These are phyloP conservation scores for Metschnikowia peoriensis DNA, from an alignment of 805 yeast species.

Conservation along the genomic window DNA sequence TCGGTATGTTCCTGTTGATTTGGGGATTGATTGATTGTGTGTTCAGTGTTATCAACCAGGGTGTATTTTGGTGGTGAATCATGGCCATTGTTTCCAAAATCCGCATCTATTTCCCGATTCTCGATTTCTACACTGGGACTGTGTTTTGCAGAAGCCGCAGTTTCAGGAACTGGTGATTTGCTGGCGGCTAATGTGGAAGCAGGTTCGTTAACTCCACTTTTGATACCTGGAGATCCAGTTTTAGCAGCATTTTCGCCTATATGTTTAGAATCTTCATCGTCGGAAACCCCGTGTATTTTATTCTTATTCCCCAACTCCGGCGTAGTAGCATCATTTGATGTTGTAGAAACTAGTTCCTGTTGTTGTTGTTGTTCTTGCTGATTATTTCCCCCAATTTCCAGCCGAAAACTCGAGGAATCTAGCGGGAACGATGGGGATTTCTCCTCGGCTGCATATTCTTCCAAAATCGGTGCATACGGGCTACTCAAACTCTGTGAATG, in stretches of 20 bases:
- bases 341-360: not conserved
- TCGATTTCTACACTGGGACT: not conserved
- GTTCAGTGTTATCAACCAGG: not conserved
- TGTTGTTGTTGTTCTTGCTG: too few species aligned
- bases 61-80: not conserved
- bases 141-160: not conserved
- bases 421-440: not conserved
- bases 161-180: not conserved
- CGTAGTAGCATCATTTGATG: too few species aligned
- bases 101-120: not conserved
- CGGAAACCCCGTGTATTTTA: too few species aligned
- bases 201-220: not conserved
- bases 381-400: not conserved
- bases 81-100: not conserved
- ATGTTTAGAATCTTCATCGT: too few species aligned
- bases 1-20: not conserved
- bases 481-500: not conserved
- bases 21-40: too few species aligned
- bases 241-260: too few species aligned
- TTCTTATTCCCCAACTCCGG: too few species aligned
- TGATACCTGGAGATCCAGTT: not conserved
- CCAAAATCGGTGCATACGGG: constrained; percentile 3
- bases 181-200: not conserved
- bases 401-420: constrained; percentile 6
- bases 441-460: constrained; percentile 1